A percentile compares a stretch with the other conserved stretches of the same genome.
Conservation (phyloP, 208 protist genomes). For the Trypanosoma cruzi region DNA sequence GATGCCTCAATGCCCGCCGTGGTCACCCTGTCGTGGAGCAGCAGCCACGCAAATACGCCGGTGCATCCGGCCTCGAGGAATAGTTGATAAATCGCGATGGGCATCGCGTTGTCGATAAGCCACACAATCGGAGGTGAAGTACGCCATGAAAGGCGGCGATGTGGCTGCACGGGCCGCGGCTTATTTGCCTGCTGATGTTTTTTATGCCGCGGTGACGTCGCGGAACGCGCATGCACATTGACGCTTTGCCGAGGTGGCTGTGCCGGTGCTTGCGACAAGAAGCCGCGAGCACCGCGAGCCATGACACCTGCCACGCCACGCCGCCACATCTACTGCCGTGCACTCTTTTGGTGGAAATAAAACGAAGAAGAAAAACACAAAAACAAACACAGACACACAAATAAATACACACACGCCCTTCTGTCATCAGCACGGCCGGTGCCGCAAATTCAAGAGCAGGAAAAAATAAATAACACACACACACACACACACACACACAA, state of each 20-base stretch:
- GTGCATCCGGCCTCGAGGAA: conserved; percentile 55
- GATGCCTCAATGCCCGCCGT: conserved; percentile 32
- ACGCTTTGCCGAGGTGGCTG: not conserved
- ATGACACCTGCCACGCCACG: not conserved
- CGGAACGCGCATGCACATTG: not conserved
- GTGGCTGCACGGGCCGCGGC: not conserved
- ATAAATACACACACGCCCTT: not conserved
- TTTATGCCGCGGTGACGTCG: not conserved
- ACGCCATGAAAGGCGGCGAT: not conserved
- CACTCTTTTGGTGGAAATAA: not conserved
- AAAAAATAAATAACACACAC: not conserved
- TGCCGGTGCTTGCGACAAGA: not conserved
- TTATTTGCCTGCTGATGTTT: not conserved
- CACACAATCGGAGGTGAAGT: conserved; percentile 40
- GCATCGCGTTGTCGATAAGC: conserved; percentile 58
- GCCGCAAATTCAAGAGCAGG: not conserved
- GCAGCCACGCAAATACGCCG: conserved; percentile 37
- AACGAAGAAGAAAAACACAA: not conserved
- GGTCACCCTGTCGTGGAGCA: conserved; percentile 35
- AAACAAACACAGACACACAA: not conserved
- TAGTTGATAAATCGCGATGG: conserved; percentile 72
- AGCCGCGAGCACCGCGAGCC: not conserved
- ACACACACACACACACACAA: not conserved
- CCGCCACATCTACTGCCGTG: conserved; percentile 8
- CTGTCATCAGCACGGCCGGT: not conserved